Evolutionary conservation across 2,329 filamentous ascomycete genomes (phyloP), one percentile per base, ranked within the genome.

Genomic region (Rasamsonia emersonii): DNA sequence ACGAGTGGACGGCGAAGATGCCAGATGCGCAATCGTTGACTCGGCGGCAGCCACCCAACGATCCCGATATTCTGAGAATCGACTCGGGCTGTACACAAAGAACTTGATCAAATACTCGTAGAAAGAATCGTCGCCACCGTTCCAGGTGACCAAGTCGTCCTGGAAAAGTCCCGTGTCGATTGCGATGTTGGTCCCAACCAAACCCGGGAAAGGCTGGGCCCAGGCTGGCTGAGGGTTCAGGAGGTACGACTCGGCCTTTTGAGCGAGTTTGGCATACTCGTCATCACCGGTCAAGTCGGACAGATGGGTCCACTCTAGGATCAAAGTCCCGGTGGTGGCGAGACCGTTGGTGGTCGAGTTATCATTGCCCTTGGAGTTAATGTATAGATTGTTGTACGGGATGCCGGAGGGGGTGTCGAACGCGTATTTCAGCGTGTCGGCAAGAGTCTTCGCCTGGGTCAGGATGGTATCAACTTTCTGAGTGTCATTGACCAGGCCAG

Each of bases 101-200:
- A 91, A 89, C 65, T 93, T 93, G 56, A 93, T 79, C 18, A 93
- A 71, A 49, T 93, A 93, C 59, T 93, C 85, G 61, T 93, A 93
- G 61, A 80, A 93, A 25, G 77, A 84, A 55, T 93, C 85, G 18
- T 72, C 73, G 5, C 82, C 80, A 30, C 80, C 84, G 23, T 74
- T 72, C 85, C 85, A 93, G 26, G 82, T 81, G 31, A 86, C 85
- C 2, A 44, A 49, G 15, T 70, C 70, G 49, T 89, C 74, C 9
- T 71, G 44, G 44, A 93, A 89, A 5, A 64, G 47, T 13, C 86
- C 86, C 3, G 72, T 76, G 2, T 61, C 50, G 39, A 85, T 69
- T 43, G 76, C 66, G 23, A 93, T 70, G 28, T 72, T 61, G 17
- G 71, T 77, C 4, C 86, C 86, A 1, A 89, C 58, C 13, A 93